Evolutionary conservation across 805 yeast species (phyloP), one percentile per base, ranked within the genome.

Genomic region (Isabelozyma pseudorhagii): DNA sequence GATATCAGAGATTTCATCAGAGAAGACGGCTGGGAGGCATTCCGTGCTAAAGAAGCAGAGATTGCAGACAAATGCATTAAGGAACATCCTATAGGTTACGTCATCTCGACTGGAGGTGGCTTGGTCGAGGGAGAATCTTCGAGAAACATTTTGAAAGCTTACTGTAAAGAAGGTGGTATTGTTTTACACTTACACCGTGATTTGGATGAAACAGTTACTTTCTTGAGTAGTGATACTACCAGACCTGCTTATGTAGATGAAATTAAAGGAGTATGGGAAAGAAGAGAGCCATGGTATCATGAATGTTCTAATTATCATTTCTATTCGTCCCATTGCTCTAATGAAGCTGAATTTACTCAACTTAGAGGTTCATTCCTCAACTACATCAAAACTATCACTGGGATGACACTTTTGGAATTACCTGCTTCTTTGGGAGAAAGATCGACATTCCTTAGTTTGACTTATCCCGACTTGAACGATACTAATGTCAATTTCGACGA

Each of bases 31-130:
- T 94, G 99, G 99, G 92, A 82, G n/a, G 79, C 71, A 21, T 94
- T 94, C 78, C 82, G 99, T 52, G 71, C 64, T 27, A 68, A 74
- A 47, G 99, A 94, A 66, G 65, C 75, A 4, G 71, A 68, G 40
- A 69, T 87, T 41, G 79, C 88, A 53, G 67, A 76, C 45, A 79
- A 81, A 44, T 72, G 77, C 29, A 54, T 87, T 15, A 54, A 63
- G 3, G 65, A 73, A 29, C 62, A 66, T 53, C 49, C 68, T 5
- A 60, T 59, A 15, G 86, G 86, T 5, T 75, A 83, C 59, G 87
- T 93, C 18, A 78, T 93, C 48, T 89, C 98, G 0, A 89, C 97
- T 45, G 99, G 99, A 34, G 99, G 99, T 42, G 99, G 99, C 8
- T 77, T 94, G 52, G 96, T 94, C 27, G 98, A 93, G 68, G 79